phyloP scores from a whole-genome alignment of 305 asterid species.

The Fraxinus latifolia region DNA sequence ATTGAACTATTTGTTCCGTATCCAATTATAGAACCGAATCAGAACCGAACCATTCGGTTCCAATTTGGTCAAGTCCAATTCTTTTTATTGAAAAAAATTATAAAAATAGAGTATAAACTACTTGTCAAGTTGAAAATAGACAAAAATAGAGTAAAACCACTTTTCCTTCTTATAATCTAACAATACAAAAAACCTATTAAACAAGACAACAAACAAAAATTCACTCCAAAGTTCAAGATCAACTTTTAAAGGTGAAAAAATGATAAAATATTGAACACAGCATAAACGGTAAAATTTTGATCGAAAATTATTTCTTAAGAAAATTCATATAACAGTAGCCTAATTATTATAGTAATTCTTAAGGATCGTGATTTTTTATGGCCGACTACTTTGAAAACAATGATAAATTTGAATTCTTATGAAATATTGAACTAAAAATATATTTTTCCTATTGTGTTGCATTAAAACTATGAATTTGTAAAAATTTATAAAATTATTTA shows the following conservation, averaged over 20 bases:
- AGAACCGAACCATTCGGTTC: background rate
- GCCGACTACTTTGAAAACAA: background rate
- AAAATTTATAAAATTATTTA: too few species aligned
- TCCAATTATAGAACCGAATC: background rate
- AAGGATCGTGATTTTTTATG: background rate
- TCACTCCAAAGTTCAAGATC: background rate
- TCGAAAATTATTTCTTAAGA: background rate
- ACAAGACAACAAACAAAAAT: background rate
- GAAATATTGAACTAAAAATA: background rate
- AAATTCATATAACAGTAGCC: background rate
- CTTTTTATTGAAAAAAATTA: background rate
- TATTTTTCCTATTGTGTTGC: background rate
- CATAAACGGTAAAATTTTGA: background rate
- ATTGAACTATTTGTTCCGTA: background rate
- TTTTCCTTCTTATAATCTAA: background rate
- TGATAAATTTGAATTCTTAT: background rate
- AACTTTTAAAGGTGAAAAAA: background rate
- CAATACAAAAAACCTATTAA: too few species aligned
- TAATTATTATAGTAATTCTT: background rate
- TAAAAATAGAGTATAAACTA: too few species aligned
- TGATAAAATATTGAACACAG: background rate
- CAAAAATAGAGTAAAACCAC: background rate
- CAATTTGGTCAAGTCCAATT: background rate
- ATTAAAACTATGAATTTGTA: too few species aligned
- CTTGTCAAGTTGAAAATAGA: background rate